Evolutionary conservation across 805 yeast species (phyloP).

Genomic region (Wickerhamomyces sydowiorum): DNA sequence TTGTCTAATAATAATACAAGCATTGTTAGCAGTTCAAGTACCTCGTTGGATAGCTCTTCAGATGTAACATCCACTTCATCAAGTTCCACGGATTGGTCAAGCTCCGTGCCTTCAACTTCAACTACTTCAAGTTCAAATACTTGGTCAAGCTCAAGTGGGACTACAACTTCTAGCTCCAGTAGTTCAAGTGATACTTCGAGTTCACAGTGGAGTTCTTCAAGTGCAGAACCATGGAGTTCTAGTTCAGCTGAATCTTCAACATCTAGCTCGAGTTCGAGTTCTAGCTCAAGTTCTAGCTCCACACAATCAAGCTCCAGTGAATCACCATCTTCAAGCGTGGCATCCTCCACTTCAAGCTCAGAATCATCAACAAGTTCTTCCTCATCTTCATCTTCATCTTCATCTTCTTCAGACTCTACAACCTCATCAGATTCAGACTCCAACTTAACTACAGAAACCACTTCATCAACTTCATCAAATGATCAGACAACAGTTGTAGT

Average conservation of each 20-base stretch:
- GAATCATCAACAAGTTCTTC: neutral
- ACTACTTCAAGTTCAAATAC: neutral
- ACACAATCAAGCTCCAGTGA: neutral
- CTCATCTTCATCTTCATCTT: slow-evolving; percentile 1
- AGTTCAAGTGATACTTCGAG: neutral
- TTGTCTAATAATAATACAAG: neutral
- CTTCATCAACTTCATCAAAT: neutral
- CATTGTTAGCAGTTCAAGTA: too few species aligned
- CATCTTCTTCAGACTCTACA: neutral
- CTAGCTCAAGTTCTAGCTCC: neutral
- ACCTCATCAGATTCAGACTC: too few species aligned
- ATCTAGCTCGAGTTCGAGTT: neutral
- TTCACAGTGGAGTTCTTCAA: too few species aligned
- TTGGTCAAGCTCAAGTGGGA: neutral
- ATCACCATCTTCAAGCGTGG: neutral
- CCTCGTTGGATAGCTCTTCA: neutral
- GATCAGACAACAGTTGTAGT: slow-evolving; percentile 7
- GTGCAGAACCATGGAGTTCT: neutral
- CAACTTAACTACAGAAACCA: neutral
- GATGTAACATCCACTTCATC: neutral
- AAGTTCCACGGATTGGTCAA: neutral
- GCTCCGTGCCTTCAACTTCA: neutral
- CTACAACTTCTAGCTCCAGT: neutral
- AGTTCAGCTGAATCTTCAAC: too few species aligned
- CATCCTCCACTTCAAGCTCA: neutral